These are phyloP conservation scores for Phlebiopsis gigantea DNA, from an alignment of 768 basidiomycete genomes.

Conservation along the genomic window DNA sequence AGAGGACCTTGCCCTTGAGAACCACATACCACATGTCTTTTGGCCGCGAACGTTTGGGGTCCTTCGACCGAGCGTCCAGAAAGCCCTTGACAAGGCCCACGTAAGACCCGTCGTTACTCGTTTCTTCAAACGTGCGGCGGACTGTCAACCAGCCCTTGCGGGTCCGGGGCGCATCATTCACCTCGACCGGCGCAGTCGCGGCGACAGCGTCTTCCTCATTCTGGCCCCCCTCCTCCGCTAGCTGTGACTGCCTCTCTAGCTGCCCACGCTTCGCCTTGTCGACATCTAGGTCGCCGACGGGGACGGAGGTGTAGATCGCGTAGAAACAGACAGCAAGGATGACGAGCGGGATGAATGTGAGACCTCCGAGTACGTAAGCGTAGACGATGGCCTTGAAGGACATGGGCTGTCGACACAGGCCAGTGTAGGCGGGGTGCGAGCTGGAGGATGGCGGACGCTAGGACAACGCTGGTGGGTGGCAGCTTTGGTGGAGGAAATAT, in stretches of 20 bases:
- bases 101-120: constrained; percentile 58
- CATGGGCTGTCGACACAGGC: constrained; percentile 35
- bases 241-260: constrained; percentile 20
- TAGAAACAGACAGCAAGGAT: constrained; percentile 52
- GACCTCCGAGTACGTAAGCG: constrained; percentile 83
- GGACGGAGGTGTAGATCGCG: constrained; percentile 79
- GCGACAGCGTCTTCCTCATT: constrained; percentile 27
- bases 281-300: constrained; percentile 55
- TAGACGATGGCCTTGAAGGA: constrained; percentile 67
- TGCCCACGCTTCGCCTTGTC: constrained; percentile 25
- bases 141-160: constrained; percentile 83
- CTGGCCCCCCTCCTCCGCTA: constrained; percentile 13
- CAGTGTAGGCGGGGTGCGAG: neutral
- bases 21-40: constrained; percentile 93
- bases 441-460: neutral
- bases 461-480: neutral
- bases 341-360: constrained; percentile 85
- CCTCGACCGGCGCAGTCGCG: constrained; percentile 26
- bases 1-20: constrained; percentile 86
- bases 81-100: constrained; percentile 77
- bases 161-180: constrained; percentile 56
- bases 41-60: constrained; percentile 76
- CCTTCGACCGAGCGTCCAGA: constrained; percentile 76
- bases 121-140: constrained; percentile 72
- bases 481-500: neutral